Conservation (phyloP, 768 basidiomycete species). For the Auricularia sp. region DNA sequence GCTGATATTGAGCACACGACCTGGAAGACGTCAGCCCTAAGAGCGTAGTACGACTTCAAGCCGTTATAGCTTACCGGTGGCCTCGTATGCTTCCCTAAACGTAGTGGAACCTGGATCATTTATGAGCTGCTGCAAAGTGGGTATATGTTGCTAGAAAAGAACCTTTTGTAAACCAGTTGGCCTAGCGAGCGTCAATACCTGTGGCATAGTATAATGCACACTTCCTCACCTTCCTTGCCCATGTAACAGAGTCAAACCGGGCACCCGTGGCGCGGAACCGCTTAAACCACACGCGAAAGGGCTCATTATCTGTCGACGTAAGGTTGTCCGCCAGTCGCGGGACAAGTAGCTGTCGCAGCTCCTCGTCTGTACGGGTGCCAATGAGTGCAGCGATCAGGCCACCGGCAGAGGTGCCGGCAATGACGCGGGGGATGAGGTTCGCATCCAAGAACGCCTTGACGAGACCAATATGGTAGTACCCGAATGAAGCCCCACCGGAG, state of each 20-base stretch:
- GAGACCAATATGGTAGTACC: conserved; percentile 90
- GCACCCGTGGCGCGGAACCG: conserved; percentile 83
- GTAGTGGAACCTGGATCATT: conserved; percentile 82
- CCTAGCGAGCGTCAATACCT: background rate
- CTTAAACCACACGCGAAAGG: conserved; percentile 55
- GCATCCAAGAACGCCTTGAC: conserved; percentile 87
- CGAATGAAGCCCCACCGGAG: conserved; percentile 92
- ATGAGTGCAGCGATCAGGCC: conserved; percentile 68
- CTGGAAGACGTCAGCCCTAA: conserved; percentile 18
- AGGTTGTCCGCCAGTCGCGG: conserved; percentile 80
- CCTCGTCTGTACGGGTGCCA: conserved; percentile 83
- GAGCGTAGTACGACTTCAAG: no score
- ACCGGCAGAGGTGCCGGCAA: conserved; percentile 92
- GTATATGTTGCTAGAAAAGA: background rate
- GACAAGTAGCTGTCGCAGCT: conserved; percentile 64
- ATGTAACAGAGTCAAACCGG: conserved; percentile 81
- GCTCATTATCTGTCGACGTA: conserved; percentile 58
- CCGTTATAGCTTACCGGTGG: conserved; percentile 34
- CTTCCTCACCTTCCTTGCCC: conserved; percentile 73
- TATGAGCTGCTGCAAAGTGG: conserved; percentile 66
- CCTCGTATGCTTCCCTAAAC: conserved; percentile 87
- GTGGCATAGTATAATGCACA: background rate
- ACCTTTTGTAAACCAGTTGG: background rate
- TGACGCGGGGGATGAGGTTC: conserved; percentile 76
- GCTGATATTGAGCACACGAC: conserved; percentile 87